Conservation (phyloP, 306 rosid species). For the Arachis stenosperma region DNA sequence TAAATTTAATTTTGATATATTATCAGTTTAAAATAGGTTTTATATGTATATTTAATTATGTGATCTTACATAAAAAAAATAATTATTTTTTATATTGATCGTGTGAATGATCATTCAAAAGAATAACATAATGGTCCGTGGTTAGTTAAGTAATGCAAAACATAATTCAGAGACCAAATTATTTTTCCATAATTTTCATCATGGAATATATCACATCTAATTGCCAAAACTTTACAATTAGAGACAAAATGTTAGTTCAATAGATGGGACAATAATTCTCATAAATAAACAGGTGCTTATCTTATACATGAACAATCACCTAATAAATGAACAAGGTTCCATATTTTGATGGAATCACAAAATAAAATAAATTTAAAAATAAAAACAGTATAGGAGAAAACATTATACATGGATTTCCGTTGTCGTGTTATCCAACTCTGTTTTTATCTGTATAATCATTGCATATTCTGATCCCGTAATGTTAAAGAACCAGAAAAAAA, state of each 20-base stretch:
- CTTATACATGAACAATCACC: slow-evolving; percentile 36
- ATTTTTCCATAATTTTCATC: slow-evolving; percentile 20
- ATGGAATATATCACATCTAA: slow-evolving; percentile 29
- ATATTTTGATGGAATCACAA: slow-evolving; percentile 28
- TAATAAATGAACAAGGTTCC: slow-evolving; percentile 36
- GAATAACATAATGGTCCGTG: slow-evolving; percentile 34
- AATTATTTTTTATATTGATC: too few relatives aligned
- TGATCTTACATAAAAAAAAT: too few relatives aligned
- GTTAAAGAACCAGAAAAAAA: rapidly evolving
- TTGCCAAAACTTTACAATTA: slow-evolving; percentile 31
- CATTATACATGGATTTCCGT: slow-evolving; percentile 41
- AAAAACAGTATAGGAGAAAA: slow-evolving; percentile 39
- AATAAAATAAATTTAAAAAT: neutral
- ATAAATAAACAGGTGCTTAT: slow-evolving; percentile 35
- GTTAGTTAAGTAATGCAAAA: slow-evolving; percentile 31
- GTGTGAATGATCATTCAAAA: too few relatives aligned
- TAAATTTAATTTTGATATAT: too few relatives aligned
- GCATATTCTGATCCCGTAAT: neutral
- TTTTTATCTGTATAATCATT: slow-evolving; percentile 36
- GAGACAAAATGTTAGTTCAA: slow-evolving; percentile 40
- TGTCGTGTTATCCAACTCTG: slow-evolving; percentile 41
- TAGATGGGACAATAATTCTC: slow-evolving; percentile 20
- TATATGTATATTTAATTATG: too few relatives aligned
- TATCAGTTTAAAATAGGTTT: too few relatives aligned
- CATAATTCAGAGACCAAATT: slow-evolving; percentile 18